Evolutionary conservation across 2,329 filamentous ascomycete genomes (phyloP).

Genomic region (Sporothrix dimorphospora): DNA sequence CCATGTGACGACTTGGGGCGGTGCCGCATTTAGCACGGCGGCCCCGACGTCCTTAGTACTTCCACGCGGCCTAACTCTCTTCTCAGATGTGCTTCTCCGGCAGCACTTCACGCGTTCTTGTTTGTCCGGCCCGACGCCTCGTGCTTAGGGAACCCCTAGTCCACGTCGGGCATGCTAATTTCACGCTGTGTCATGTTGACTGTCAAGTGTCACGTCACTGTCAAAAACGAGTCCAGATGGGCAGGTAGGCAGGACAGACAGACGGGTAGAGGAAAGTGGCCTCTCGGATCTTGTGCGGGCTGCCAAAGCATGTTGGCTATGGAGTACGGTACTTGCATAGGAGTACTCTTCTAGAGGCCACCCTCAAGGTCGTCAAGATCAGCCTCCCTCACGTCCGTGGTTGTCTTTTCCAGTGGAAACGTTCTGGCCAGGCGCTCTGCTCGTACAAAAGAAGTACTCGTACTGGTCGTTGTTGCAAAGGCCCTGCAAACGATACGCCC

Average conservation of each 20-base stretch:
- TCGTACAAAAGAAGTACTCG: neutral
- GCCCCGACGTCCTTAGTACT: neutral
- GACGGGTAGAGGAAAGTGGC: neutral
- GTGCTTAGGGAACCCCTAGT: neutral
- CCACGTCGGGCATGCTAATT: neutral
- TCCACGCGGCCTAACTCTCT: neutral
- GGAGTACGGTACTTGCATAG: neutral
- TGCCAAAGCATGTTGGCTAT: neutral
- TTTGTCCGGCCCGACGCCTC: neutral
- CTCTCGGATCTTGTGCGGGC: neutral
- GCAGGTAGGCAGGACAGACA: neutral
- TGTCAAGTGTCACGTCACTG: conserved; percentile 9
- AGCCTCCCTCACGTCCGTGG: neutral
- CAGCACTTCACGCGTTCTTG: neutral
- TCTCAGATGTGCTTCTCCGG: neutral
- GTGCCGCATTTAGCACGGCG: neutral
- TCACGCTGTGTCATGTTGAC: conserved; percentile 18
- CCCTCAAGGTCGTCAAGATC: neutral
- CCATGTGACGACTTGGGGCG: neutral
- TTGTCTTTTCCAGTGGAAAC: neutral
- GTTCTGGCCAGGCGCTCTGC: neutral
- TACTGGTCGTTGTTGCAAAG: neutral
- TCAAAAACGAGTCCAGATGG: neutral
- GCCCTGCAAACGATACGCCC: neutral
- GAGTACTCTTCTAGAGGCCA: neutral